Evolutionary conservation across 495 filamentous ascomycete species (phyloP).

Genomic region (Xylaria bambusicola): DNA sequence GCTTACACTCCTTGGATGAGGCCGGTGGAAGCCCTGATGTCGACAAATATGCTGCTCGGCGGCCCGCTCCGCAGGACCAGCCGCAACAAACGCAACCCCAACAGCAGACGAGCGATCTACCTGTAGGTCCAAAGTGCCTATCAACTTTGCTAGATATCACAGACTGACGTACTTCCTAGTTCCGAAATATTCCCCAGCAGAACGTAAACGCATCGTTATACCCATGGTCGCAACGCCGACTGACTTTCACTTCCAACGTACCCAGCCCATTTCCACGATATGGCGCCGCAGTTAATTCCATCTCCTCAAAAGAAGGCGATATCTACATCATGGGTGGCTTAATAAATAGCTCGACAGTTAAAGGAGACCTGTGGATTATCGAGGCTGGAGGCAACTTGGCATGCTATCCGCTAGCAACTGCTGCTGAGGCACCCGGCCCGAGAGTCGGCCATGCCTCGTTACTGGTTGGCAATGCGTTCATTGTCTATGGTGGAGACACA

Average conservation of each 20-base stretch:
- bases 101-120: conserved; percentile 47
- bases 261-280: conserved; percentile 94
- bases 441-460: conserved; percentile 94
- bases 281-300: conserved; percentile 91
- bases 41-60: conserved; percentile 40
- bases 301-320: conserved; percentile 92
- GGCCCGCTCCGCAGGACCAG: conserved; percentile 40
- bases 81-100: conserved; percentile 26
- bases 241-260: conserved; percentile 82
- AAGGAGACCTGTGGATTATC: conserved; percentile 97
- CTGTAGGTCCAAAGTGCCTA: conserved; percentile 39
- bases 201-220: conserved; percentile 68
- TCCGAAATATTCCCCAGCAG: conserved; percentile 47
- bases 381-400: conserved; percentile 86
- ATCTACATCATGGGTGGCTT: conserved; percentile 98
- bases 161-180: conserved; percentile 34
- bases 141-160: conserved; percentile 5
- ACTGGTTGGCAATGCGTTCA: conserved; percentile 97
- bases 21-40: conserved; percentile 55
- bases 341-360: conserved; percentile 90
- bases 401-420: conserved; percentile 89
- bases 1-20: conserved; percentile 54
- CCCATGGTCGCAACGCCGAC: conserved; percentile 89
- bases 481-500: conserved; percentile 98
- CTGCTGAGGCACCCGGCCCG: conserved; percentile 90